Conservation (phyloP, 768 basidiomycete genomes). For the Rhodotorula toruloides region DNA sequence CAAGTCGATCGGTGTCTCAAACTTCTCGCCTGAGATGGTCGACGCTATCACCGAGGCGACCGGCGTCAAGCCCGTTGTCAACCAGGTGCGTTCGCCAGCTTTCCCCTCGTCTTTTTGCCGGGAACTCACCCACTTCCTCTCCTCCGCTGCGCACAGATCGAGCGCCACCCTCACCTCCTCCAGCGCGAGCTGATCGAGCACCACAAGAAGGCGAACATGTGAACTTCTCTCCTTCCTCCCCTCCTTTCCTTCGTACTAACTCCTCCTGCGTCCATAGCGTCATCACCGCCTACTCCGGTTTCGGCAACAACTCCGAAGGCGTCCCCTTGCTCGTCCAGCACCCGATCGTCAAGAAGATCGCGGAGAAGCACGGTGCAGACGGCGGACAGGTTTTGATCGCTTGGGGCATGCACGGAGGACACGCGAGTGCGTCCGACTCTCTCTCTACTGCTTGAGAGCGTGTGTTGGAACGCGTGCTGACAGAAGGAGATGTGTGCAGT, state of each 20-base stretch:
- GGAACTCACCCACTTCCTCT: too few relatives aligned
- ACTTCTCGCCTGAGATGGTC: constrained; percentile 62
- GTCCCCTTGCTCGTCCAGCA: constrained; percentile 27
- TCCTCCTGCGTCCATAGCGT: constrained; percentile 47
- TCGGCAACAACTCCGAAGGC: constrained; percentile 66
- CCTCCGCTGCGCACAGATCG: constrained; percentile 54
- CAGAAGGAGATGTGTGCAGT: constrained; percentile 48
- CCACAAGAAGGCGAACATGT: constrained; percentile 52
- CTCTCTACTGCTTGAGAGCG: neutral
- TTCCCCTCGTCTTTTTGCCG: neutral
- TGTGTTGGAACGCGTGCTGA: neutral
- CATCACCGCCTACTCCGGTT: constrained; percentile 63
- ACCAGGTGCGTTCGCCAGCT: constrained; percentile 45
- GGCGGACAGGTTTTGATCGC: constrained; percentile 56
- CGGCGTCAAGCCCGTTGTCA: constrained; percentile 66
- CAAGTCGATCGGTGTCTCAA: constrained; percentile 68
- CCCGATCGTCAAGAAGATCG: constrained; percentile 41
- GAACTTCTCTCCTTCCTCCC: neutral
- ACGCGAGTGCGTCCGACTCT: neutral
- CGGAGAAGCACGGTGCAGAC: constrained; percentile 39
- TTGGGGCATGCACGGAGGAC: constrained; percentile 67
- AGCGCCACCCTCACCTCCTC: constrained; percentile 72
- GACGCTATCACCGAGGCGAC: constrained; percentile 65
- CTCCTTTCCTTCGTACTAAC: neutral
- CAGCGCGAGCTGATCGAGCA: constrained; percentile 63